A percentile compares a stretch with the other conserved stretches of the same genome.
phyloP scores from a whole-genome alignment of 192 early-diverging fungal genomes.

The Mortierella antarctica region DNA sequence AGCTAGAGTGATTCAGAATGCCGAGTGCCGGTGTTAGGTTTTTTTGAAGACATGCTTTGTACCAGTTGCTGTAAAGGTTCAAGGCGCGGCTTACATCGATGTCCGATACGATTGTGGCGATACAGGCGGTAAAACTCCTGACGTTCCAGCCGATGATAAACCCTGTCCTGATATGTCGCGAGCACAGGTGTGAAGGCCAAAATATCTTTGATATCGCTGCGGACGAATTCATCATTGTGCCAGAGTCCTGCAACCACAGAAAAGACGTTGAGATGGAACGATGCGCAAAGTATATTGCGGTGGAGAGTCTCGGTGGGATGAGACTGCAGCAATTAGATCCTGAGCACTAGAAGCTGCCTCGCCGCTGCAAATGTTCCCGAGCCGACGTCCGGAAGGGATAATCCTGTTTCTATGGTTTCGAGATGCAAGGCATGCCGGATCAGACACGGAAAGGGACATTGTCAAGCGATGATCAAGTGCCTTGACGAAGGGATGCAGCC shows the following conservation, averaged over 20 bases:
- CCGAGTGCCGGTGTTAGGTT: too few relatives aligned
- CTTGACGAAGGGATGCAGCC: background rate
- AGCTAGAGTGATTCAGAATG: slow-evolving; percentile 1
- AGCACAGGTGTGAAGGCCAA: slow-evolving; percentile 66
- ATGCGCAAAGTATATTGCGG: too few relatives aligned
- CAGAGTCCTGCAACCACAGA: too few relatives aligned
- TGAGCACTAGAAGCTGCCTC: slow-evolving; percentile 55
- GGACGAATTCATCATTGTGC: slow-evolving; percentile 43
- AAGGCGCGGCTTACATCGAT: slow-evolving; percentile 51
- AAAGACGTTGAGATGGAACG: too few relatives aligned
- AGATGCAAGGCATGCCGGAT: background rate
- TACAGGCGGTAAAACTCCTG: slow-evolving; percentile 58
- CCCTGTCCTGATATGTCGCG: slow-evolving; percentile 53
- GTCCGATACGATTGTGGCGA: slow-evolving; percentile 61
- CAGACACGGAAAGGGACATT: background rate
- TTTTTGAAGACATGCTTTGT: too few relatives aligned
- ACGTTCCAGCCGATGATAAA: slow-evolving; percentile 67
- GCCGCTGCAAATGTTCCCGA: slow-evolving; percentile 57
- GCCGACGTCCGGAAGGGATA: slow-evolving; percentile 62
- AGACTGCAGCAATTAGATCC: background rate
- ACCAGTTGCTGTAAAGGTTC: too few relatives aligned
- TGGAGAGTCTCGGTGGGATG: too few relatives aligned
- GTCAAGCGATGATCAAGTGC: background rate
- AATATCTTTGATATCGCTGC: slow-evolving; percentile 60
- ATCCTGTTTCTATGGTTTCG: slow-evolving; percentile 47